These are phyloP conservation scores for Lyophyllum decastes DNA, from an alignment of 768 basidiomycete species.

Conservation along the genomic window DNA sequence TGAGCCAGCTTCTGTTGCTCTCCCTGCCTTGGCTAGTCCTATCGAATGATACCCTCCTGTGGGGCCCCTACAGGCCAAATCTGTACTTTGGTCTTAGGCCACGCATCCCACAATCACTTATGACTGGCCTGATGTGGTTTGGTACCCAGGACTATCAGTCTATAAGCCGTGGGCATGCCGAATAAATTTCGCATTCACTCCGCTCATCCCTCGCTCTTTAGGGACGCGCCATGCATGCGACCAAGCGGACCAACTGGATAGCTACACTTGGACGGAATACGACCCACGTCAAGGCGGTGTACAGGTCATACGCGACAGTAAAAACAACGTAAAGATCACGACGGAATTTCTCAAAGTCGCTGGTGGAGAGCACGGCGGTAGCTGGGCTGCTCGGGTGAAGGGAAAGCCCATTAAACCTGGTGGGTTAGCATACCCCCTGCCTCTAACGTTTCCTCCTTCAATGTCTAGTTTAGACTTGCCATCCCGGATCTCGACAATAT, in stretches of 20 bases:
- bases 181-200: background rate
- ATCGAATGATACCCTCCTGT: constrained; percentile 63
- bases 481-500: constrained; percentile 76
- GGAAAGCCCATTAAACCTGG: constrained; percentile 75
- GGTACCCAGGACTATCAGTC: constrained; percentile 85
- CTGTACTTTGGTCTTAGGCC: constrained; percentile 95
- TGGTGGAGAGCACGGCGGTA: constrained; percentile 80
- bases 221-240: constrained; percentile 87
- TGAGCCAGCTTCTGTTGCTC: constrained; percentile 45
- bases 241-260: constrained; percentile 77
- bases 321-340: constrained; percentile 84
- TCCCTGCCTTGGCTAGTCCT: constrained; percentile 40
- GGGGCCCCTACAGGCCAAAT: constrained; percentile 89
- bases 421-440: constrained; percentile 29
- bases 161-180: constrained; percentile 49
- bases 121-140: constrained; percentile 95
- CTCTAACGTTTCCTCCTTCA: background rate
- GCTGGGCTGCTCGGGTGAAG: constrained; percentile 85
- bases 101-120: constrained; percentile 81
- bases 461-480: constrained; percentile 34
- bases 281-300: constrained; percentile 85
- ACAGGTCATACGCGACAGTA: constrained; percentile 78
- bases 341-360: constrained; percentile 87
- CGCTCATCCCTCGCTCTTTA: constrained; percentile 27
- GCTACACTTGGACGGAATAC: constrained; percentile 87